Percentiles rank a stretch among this genome's conserved stretches.
phyloP scores from a whole-genome alignment of 257 asterid species.

The Gentiana straminea region DNA sequence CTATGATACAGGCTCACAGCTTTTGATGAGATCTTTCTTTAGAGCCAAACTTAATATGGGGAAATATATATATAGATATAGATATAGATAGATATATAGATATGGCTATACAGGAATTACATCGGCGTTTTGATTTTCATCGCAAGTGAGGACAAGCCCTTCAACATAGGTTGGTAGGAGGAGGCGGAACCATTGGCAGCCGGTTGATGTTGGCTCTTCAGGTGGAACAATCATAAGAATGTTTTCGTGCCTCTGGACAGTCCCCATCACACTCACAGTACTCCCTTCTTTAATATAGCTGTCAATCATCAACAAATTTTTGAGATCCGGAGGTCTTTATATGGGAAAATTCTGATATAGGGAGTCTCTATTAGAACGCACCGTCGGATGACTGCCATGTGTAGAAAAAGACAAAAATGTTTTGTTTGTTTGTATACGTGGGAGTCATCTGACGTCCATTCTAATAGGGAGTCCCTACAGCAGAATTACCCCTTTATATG shows the following conservation, averaged over 20 bases:
- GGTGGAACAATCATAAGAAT: conserved; percentile 60
- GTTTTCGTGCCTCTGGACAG: conserved; percentile 38
- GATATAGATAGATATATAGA: not conserved
- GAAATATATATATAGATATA: too few relatives aligned
- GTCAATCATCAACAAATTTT: conserved; percentile 8
- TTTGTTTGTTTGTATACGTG: too few relatives aligned
- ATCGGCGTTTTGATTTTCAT: conserved; percentile 25
- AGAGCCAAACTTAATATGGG: too few relatives aligned
- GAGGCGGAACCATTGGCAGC: conserved; percentile 34
- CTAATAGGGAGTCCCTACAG: too few relatives aligned
- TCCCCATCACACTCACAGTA: conserved; percentile 52
- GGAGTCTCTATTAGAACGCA: too few relatives aligned
- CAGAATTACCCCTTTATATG: too few relatives aligned
- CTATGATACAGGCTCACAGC: too few relatives aligned
- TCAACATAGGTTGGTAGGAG: conserved; percentile 34
- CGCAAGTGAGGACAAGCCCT: conserved; percentile 30
- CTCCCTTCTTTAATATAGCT: conserved; percentile 60
- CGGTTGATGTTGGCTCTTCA: conserved; percentile 35
- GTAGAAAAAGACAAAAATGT: too few relatives aligned
- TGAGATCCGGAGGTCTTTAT: not conserved
- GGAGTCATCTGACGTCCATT: too few relatives aligned
- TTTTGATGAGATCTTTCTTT: too few relatives aligned
- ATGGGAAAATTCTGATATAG: too few relatives aligned
- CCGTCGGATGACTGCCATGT: too few relatives aligned
- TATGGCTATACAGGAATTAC: conserved; percentile 42